Base-by-base conservation (phyloP, 768 basidiomycete species). In the Mycena vitilis region DNA sequence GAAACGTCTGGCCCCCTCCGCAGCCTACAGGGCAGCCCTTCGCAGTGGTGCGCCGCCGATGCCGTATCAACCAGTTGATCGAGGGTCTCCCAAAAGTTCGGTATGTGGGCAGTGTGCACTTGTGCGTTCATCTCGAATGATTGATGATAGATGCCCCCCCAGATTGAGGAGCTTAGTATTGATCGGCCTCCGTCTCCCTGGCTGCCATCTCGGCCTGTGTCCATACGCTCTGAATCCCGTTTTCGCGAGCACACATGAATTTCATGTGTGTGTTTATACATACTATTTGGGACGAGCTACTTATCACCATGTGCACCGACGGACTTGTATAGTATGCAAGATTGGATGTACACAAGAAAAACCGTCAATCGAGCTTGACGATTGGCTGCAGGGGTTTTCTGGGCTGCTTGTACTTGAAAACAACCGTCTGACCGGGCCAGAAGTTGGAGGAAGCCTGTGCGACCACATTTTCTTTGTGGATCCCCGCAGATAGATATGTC, bases 1-100 rank as follows among this genome's bases (percentile, higher is more conserved):
- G 34, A 47, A 25, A 40, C 64, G 65, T 38, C 69, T 72, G 18
- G 66, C 72, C n/a, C 68, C 68, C 5, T 71, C 70, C 34, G 63
- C 66, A 37, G 69, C 61, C 51, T 71, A 71, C 65, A 72, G 55
- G 30, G 73, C 70, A 0, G 70, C 70, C 18, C 22, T 68, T 11
- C 65, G 66, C 22, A 36, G 56, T 13, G 70, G 70, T n/a, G 20
- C 44, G 1, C 56, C 69, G 42, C 65, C 70, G 8, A 63, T 60
- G 58, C 60, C 67, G 4, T 72, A 72, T 18, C 63, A 65, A 38
- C 47, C 66, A 34, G 51, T 68, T 15, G 38, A 59, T 44, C 48
- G 61, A 9, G 49, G 59, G 2, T 65, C 60, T 16, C 63, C 48
- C 44, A 23, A 57, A 54, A 55, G 62, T 51, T 63, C 66, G 61